Evolutionary conservation across 2,329 filamentous ascomycete genomes (phyloP).

Genomic region (Pseudocercospora musae): DNA sequence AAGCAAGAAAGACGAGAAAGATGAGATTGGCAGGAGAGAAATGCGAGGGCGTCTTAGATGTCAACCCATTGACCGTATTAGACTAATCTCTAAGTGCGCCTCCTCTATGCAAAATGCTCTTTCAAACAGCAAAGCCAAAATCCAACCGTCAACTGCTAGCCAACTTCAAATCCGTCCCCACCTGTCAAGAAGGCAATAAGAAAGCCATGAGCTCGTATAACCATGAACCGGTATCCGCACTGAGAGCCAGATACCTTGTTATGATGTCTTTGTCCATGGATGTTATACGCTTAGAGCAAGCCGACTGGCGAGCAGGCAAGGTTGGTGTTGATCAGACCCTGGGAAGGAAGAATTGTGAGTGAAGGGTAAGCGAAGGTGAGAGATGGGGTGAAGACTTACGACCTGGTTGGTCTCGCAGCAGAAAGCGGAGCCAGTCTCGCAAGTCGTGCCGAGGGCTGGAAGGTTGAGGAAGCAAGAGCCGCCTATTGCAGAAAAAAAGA

Average conservation of each 20-base stretch:
- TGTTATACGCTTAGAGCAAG: neutral
- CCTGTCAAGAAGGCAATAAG: neutral
- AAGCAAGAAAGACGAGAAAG: neutral
- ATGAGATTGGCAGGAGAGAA: neutral
- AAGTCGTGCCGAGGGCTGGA: neutral
- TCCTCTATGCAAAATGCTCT: neutral
- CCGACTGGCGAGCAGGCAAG: neutral
- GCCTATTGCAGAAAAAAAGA: neutral
- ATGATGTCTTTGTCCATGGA: neutral
- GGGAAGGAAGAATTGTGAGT: neutral
- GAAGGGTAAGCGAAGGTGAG: neutral
- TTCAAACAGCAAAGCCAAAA: neutral
- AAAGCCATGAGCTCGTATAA: slow-evolving; percentile 1
- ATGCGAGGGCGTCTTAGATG: neutral
- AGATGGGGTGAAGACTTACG: neutral
- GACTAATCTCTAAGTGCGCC: neutral
- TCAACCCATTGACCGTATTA: slow-evolving; percentile 1
- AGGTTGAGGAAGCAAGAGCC: neutral
- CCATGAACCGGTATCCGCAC: neutral
- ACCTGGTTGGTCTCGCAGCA: neutral
- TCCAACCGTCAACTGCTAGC: neutral
- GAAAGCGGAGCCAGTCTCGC: neutral
- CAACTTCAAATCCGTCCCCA: neutral
- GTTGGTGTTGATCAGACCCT: neutral
- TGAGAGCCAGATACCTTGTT: neutral